Conservation (phyloP, 2,329 filamentous ascomycete genomes). For the Ustulina deusta region DNA sequence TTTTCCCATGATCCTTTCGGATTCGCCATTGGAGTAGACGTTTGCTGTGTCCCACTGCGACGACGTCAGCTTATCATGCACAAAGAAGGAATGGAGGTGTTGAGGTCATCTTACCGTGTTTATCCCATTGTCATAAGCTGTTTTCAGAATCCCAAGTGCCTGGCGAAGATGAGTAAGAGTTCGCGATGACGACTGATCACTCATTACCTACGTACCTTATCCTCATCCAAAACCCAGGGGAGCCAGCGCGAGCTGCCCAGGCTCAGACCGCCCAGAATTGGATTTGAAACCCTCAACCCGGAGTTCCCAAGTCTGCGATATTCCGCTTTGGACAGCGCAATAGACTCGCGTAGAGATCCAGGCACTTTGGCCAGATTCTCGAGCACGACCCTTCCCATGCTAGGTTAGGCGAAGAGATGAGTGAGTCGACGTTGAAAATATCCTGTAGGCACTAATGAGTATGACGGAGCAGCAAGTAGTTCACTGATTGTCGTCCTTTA, state of each 20-base stretch:
- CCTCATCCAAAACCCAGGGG: slow-evolving; percentile 27
- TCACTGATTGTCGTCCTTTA: not conserved
- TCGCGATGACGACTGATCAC: not conserved
- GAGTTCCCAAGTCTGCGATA: slow-evolving; percentile 27
- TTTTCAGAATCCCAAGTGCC: slow-evolving; percentile 33
- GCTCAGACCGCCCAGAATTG: slow-evolving; percentile 21
- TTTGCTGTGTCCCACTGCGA: slow-evolving; percentile 61
- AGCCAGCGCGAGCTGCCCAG: slow-evolving; percentile 28
- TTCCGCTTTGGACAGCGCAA: slow-evolving; percentile 19
- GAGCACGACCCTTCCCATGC: slow-evolving; percentile 20
- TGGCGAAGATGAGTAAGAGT: slow-evolving; percentile 5
- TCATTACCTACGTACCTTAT: slow-evolving; percentile 23
- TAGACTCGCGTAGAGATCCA: slow-evolving; percentile 16
- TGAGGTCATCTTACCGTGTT: slow-evolving; percentile 27
- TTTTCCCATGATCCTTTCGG: slow-evolving; percentile 73
- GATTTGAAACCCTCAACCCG: slow-evolving; percentile 25
- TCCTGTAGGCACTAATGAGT: not conserved
- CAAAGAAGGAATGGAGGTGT: not conserved
- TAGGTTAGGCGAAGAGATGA: not conserved
- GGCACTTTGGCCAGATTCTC: slow-evolving; percentile 20
- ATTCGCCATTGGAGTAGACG: slow-evolving; percentile 70
- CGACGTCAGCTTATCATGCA: not conserved
- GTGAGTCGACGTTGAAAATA: no score
- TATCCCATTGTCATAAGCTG: slow-evolving; percentile 38
- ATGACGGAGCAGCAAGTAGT: not conserved